phyloP scores from a whole-genome alignment of 2,329 filamentous ascomycete species.

The Dryadomyces sulphureus region DNA sequence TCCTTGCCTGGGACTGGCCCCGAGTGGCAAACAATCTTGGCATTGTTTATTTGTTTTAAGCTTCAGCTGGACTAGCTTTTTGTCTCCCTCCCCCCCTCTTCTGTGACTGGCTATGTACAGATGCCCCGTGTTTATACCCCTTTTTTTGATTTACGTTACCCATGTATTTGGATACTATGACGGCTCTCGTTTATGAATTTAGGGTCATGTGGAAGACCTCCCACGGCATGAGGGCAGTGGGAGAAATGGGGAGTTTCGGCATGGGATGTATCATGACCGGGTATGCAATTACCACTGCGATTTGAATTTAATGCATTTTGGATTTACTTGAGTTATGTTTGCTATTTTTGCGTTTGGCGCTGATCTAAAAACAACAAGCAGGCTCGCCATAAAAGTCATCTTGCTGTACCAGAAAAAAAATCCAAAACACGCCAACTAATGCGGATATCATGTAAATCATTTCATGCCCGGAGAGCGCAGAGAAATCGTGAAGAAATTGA shows the following conservation, averaged over 20 bases:
- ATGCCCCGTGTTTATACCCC: not conserved
- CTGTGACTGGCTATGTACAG: not conserved
- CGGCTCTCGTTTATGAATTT: not conserved
- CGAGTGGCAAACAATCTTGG: constrained; percentile 35
- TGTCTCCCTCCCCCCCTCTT: not conserved
- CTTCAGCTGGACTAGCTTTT: not conserved
- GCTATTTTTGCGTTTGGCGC: too few relatives aligned
- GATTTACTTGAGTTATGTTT: too few relatives aligned
- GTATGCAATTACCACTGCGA: too few relatives aligned
- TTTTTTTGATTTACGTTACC: not conserved
- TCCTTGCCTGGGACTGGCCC: constrained; percentile 51
- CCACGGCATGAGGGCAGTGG: not conserved
- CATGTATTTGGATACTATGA: not conserved
- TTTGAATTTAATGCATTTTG: too few relatives aligned
- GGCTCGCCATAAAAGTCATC: too few relatives aligned
- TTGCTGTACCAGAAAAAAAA: too few relatives aligned
- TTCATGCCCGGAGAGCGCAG: not conserved
- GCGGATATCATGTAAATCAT: constrained; percentile 3
- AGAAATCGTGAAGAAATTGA: not conserved
- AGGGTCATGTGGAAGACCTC: not conserved
- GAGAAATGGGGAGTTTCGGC: not conserved
- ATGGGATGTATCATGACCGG: too few relatives aligned
- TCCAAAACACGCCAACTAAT: not conserved
- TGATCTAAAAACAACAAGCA: too few relatives aligned
- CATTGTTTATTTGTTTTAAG: constrained; percentile 37